Evolutionary conservation across 495 filamentous ascomycete species (phyloP).

Genomic region (Darksidea phi): DNA sequence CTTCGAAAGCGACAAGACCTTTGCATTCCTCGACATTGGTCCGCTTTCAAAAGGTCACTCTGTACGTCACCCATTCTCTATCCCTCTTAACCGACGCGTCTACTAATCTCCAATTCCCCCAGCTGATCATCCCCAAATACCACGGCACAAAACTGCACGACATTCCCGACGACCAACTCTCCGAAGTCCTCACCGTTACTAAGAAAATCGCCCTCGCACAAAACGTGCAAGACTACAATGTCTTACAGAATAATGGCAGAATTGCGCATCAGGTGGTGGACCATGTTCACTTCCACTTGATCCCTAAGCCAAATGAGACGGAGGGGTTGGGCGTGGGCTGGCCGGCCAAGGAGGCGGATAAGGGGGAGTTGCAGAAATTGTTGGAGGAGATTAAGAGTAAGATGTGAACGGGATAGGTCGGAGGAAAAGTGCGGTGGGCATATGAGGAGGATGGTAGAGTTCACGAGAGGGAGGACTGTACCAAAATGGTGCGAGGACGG

Average conservation of each 20-base stretch:
- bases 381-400: constrained; percentile 81
- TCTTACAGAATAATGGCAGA: constrained; percentile 93
- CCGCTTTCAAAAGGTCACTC: constrained; percentile 77
- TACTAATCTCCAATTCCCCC: neutral
- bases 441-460: too few relatives aligned
- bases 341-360: constrained; percentile 74
- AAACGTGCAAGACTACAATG: constrained; percentile 79
- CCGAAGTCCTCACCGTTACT: constrained; percentile 80
- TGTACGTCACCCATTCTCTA: constrained; percentile 24
- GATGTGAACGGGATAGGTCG: constrained; percentile 62
- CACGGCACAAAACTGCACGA: constrained; percentile 92
- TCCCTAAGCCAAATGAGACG: constrained; percentile 85
- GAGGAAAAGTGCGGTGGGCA: too few relatives aligned
- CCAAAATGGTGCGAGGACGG: too few relatives aligned
- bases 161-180: constrained; percentile 84
- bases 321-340: constrained; percentile 81
- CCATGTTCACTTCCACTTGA: constrained; percentile 97
- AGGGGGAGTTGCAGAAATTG: constrained; percentile 78
- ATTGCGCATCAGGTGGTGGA: constrained; percentile 93
- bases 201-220: constrained; percentile 81
- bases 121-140: constrained; percentile 96
- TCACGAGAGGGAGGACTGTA: too few relatives aligned
- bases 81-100: neutral
- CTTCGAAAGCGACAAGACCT: constrained; percentile 86
- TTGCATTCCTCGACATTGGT: constrained; percentile 95